Base-by-base conservation (phyloP, 768 basidiomycete genomes). In the Russula olivacea region DNA sequence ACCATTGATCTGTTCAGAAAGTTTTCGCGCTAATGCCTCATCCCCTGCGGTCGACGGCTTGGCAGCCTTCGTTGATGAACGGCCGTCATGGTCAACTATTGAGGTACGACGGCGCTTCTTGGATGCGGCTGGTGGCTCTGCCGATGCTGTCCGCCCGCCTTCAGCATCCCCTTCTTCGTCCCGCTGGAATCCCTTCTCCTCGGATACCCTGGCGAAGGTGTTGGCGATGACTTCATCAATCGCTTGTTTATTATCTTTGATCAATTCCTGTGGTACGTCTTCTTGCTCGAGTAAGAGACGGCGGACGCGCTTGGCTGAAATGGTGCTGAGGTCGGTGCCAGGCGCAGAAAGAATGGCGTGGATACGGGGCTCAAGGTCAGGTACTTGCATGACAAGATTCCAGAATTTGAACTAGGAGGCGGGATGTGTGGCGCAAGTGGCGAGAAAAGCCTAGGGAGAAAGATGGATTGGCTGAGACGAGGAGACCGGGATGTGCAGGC, bases 301-400 rank as follows among this genome's bases (percentile, higher is more conserved):
- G 67, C 94, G 84, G 69, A 97, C 92, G 75, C 85, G 86, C 76
- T 92, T 96, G 51, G 93, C 93, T 72, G 86, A 89, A 74, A 93
- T 90, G 51, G 87, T 88, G 51, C 78, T 65, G 69, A 93, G 80
- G 78, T 93, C 88, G 52, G 83, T 87, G 52, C 83, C 86, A 3
- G 91, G 91, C 21, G 87, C 86, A 34, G 83, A 79, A 56, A 93
- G 83, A 72, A 93, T 90, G 62, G 78, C 76, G 67, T 78, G 79
- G 71, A 93, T 87, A 63, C 76, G 79, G 14, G 81, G 79, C 73
- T 85, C 81, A 67, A 91, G 79, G 61, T 78, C 74, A 63, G 72
- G 69, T 52, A 84, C 76, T 40, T 55, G 51, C 67, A 66, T 62
- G 61, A 41, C 43, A 36, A 36, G 38, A n/a, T 48, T 58, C 54